phyloP scores from a whole-genome alignment of 1,284 basidiomycete genomes.

The Xerocomus cyaneibrunnescens region DNA sequence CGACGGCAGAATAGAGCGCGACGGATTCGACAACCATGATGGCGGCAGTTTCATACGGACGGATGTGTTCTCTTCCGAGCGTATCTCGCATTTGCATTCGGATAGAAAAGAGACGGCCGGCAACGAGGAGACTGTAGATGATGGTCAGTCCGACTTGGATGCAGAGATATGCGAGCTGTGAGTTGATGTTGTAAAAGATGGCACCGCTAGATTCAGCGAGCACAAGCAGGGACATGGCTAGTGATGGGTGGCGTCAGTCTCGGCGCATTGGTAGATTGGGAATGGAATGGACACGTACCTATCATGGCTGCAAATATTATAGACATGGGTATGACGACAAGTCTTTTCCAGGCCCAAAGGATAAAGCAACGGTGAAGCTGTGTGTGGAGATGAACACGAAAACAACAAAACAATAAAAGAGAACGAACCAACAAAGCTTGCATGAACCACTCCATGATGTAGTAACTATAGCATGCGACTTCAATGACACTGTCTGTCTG shows the following conservation, averaged over 20 bases:
- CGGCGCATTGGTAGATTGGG: neutral
- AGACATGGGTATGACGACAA: too few species aligned
- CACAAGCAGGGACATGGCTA: slow-evolving; percentile 31
- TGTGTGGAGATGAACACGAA: slow-evolving; percentile 1
- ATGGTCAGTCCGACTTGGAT: slow-evolving; percentile 32
- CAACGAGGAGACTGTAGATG: slow-evolving; percentile 33
- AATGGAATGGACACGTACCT: slow-evolving; percentile 14
- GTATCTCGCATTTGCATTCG: slow-evolving; percentile 17
- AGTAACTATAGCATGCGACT: slow-evolving; percentile 16
- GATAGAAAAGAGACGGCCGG: slow-evolving; percentile 21
- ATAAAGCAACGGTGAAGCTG: too few species aligned
- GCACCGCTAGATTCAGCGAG: slow-evolving; percentile 20
- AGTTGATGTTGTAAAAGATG: slow-evolving; percentile 27
- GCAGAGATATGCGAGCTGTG: slow-evolving; percentile 30
- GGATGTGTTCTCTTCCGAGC: slow-evolving; percentile 22
- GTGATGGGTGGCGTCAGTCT: neutral
- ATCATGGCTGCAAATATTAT: slow-evolving; percentile 17
- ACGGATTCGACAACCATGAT: slow-evolving; percentile 33
- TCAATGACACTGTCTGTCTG: neutral
- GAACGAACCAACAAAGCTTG: slow-evolving; percentile 23
- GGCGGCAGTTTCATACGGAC: slow-evolving; percentile 18
- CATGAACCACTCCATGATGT: slow-evolving; percentile 31
- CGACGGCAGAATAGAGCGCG: slow-evolving; percentile 17
- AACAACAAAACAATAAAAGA: neutral
- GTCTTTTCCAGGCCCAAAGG: too few species aligned